Evolutionary conservation across 441 rosid species (phyloP).

Genomic region (Pelargonium australe): DNA sequence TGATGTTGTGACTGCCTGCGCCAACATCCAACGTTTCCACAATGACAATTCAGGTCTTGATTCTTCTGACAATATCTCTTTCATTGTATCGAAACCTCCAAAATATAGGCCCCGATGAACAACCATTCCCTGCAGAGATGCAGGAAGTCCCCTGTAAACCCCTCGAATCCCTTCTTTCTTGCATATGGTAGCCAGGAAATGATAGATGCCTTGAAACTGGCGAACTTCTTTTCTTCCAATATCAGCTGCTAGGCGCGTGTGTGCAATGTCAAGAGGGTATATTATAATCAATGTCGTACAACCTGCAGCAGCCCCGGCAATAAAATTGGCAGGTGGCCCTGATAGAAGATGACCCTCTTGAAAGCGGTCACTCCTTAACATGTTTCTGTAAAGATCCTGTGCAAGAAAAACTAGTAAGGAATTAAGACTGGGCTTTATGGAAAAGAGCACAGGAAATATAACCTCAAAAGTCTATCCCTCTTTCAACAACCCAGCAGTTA

Average conservation of each 20-base stretch:
- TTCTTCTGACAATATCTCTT: constrained; percentile 60
- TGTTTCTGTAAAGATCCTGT: constrained; percentile 73
- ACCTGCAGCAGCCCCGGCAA: constrained; percentile 88
- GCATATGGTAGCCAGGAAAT: constrained; percentile 61
- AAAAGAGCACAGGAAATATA: not conserved
- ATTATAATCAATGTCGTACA: constrained; percentile 72
- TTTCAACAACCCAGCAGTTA: not conserved
- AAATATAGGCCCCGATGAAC: constrained; percentile 81
- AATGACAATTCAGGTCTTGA: constrained; percentile 50
- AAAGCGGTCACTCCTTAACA: constrained; percentile 49
- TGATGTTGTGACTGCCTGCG: constrained; percentile 85
- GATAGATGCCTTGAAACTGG: constrained; percentile 71
- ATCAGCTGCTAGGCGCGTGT: constrained; percentile 96
- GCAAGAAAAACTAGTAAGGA: not conserved
- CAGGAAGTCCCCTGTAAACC: constrained; percentile 80
- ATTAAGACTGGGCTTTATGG: too few relatives aligned
- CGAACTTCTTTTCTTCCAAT: constrained; percentile 68
- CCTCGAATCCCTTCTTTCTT: constrained; percentile 73
- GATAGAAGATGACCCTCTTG: constrained; percentile 42
- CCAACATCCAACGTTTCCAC: constrained; percentile 88
- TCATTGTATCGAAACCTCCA: constrained; percentile 86
- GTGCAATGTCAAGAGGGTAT: constrained; percentile 93
- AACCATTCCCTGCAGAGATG: constrained; percentile 78
- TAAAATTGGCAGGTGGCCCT: constrained; percentile 71
- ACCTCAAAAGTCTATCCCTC: not conserved